Evolutionary conservation across 805 yeast genomes (phyloP), one percentile per base, ranked within the genome.

Genomic region (Cyberlindnera misumaiensis): DNA sequence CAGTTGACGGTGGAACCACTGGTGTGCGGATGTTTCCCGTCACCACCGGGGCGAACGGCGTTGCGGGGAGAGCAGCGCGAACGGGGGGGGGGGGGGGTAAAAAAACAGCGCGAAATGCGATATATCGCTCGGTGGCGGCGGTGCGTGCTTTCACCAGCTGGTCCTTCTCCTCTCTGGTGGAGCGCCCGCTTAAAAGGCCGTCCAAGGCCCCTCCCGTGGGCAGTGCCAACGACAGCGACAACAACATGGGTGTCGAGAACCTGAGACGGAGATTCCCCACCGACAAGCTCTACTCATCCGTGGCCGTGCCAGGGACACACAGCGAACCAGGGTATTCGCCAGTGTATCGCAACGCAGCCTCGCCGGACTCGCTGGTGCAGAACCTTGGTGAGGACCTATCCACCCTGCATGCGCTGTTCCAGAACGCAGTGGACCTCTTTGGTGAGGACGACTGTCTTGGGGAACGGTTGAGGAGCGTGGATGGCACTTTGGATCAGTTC

Each of bases 241-340:
- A 20, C 24, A 20, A 5, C 5, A 20, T 20, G 24, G 24, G 24
- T 8, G 8, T 5, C 24, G 24, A 29, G 8, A 20, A 27, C 1
- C 38, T 47, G 1, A 43, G 44, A 20, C 36, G 35, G 7, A 38
- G 43, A 11, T 47, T 47, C 41, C 51, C 51, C 3, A 11, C 13
- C 4, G 39, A 41, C 3, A 35, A 29, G 30, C 36, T 41, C 16
- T 36, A 45, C 26, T 38, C 27, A 14, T 55, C 64, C 5, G 49
- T 51, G 3, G 32, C 35, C 4, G 36, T 73, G 2, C 70, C 73
- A 1, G 60, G 62, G 24, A 42, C 67, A 16, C 35, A 36, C 1
- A 50, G 54, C 24, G 52, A 60, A 39, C 57, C 58, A 1, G 79
- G 77, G 4, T 65, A 55, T 49, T 67, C 77, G 3, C 58, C 66